These are phyloP conservation scores for Xylariales sp. DNA, from an alignment of 2,329 filamentous ascomycete species.

Conservation along the genomic window DNA sequence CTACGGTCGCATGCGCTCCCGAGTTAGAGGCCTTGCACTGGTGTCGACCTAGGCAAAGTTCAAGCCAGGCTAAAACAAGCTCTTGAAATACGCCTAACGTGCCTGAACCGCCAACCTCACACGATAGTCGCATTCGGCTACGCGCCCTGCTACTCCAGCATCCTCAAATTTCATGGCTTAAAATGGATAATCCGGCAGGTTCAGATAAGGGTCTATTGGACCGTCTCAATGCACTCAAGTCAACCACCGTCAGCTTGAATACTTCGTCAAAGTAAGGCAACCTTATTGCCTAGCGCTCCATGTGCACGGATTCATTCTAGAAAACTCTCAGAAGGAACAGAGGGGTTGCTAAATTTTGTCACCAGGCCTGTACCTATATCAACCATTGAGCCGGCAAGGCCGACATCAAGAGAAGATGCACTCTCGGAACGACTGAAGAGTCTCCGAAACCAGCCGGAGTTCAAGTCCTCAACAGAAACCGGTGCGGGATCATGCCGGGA, in stretches of 20 bases:
- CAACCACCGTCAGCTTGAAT: constrained; percentile 31
- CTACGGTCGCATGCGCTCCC: no score
- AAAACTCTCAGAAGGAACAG: no score
- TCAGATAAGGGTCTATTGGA: constrained; percentile 46
- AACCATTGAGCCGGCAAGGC: constrained; percentile 37
- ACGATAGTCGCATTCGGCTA: no score
- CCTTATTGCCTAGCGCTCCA: constrained; percentile 2
- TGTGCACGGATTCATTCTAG: constrained; percentile 8
- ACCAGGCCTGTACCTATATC: constrained; percentile 22
- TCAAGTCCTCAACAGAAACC: constrained; percentile 9
- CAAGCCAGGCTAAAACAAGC: no score
- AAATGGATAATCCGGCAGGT: constrained; percentile 18
- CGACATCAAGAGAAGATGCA: constrained; percentile 44
- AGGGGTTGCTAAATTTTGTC: constrained; percentile 21
- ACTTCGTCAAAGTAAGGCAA: constrained; percentile 35
- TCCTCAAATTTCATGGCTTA: no score
- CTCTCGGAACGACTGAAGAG: constrained; percentile 48
- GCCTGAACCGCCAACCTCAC: no score
- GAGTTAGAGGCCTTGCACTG: no score
- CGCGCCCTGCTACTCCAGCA: no score
- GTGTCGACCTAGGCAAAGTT: no score
- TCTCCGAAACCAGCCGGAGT: constrained; percentile 37
- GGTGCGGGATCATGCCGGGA: background rate
- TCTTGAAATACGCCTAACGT: no score
- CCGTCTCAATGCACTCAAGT: constrained; percentile 49